phyloP scores from a whole-genome alignment of 1,284 basidiomycete species.

The Grifola frondosa region DNA sequence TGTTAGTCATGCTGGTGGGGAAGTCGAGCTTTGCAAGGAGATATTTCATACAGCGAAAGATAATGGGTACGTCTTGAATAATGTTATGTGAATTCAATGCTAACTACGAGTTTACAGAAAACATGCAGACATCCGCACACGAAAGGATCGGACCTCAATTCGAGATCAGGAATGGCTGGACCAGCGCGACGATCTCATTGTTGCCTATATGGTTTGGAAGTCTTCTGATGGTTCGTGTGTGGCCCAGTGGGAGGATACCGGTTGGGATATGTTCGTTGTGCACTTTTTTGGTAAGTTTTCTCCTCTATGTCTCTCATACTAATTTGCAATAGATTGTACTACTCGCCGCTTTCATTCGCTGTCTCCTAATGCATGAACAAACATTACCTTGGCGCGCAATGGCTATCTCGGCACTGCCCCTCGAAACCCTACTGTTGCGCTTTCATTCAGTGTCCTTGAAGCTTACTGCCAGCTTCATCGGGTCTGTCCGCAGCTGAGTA shows the following conservation, averaged over 20 bases:
- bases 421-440: conserved; percentile 12
- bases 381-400: conserved; percentile 6
- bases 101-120: not conserved
- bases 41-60: not conserved
- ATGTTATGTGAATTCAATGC: not conserved
- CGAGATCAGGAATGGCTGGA: conserved; percentile 3
- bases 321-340: not conserved
- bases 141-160: not conserved
- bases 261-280: not conserved
- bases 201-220: conserved; percentile 6
- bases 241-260: not conserved
- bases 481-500: conserved; percentile 23
- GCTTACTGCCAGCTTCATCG: conserved; percentile 24
- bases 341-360: not conserved
- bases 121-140: not conserved
- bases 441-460: conserved; percentile 18
- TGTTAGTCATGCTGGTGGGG: conserved; percentile 1
- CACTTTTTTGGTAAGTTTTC: conserved; percentile 8
- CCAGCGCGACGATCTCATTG: conserved; percentile 1
- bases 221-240: too few relatives aligned
- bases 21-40: not conserved
- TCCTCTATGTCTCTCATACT: too few relatives aligned
- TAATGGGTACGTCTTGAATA: not conserved
- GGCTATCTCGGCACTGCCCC: conserved; percentile 20
- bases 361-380: not conserved